A percentile compares a stretch with the other conserved stretches of the same genome.
phyloP scores from a whole-genome alignment of 257 asterid species.

The Buddleja alternifolia region DNA sequence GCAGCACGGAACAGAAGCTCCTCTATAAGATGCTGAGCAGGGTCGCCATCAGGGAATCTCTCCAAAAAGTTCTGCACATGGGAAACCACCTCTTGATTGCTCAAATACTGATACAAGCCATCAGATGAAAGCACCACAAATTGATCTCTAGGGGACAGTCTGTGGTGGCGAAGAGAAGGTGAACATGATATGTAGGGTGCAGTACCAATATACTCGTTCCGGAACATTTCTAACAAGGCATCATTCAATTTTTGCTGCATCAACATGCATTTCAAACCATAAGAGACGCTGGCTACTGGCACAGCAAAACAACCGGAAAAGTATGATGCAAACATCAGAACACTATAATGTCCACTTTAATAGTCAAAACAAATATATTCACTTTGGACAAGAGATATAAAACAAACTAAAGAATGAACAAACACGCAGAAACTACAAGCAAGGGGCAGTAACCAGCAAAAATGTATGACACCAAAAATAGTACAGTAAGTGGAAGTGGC shows the following conservation, averaged over 20 bases:
- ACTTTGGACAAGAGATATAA: constrained; percentile 14
- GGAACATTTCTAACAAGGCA: constrained; percentile 83
- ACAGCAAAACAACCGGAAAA: constrained; percentile 18
- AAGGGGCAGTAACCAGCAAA: constrained; percentile 15
- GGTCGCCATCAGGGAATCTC: constrained; percentile 97
- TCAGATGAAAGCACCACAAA: constrained; percentile 95
- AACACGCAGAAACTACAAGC: constrained; percentile 19
- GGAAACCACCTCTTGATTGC: constrained; percentile 91
- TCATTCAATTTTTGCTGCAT: constrained; percentile 89
- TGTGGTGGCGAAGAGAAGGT: constrained; percentile 94
- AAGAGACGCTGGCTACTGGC: constrained; percentile 32
- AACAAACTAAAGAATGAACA: not conserved
- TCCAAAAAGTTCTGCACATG: constrained; percentile 88
- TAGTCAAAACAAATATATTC: not conserved
- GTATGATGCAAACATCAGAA: not conserved
- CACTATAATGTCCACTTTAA: not conserved
- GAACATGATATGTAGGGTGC: constrained; percentile 86
- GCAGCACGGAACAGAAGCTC: constrained; percentile 96
- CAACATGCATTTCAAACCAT: constrained; percentile 41
- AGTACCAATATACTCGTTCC: constrained; percentile 91
- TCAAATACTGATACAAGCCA: constrained; percentile 94
- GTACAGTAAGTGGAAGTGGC: not conserved
- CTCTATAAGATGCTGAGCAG: constrained; percentile 95
- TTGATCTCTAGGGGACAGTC: constrained; percentile 83
- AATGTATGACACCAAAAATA: constrained; percentile 8